Conservation (phyloP, 1,284 basidiomycete genomes). For the Puccinia hordei region DNA sequence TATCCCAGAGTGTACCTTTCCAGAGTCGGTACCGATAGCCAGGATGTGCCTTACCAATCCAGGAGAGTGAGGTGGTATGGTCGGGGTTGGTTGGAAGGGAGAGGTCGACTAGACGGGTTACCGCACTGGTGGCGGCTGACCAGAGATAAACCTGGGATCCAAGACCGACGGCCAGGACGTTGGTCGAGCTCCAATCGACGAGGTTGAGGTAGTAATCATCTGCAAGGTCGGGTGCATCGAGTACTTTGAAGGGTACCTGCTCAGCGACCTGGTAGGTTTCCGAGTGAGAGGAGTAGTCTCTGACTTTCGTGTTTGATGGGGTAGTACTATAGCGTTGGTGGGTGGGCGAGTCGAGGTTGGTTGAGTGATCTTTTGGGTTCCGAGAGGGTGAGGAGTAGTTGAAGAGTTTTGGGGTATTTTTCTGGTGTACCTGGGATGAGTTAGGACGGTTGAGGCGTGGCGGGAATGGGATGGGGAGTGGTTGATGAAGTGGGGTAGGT, state of each 20-base stretch:
- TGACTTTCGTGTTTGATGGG: constrained; percentile 80
- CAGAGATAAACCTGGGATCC: constrained; percentile 92
- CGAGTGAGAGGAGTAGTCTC: constrained; percentile 78
- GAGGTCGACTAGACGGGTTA: constrained; percentile 88
- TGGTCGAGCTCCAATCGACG: constrained; percentile 94
- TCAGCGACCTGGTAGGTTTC: constrained; percentile 76
- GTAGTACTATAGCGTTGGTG: constrained; percentile 87
- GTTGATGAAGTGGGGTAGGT: constrained; percentile 35
- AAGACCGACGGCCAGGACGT: constrained; percentile 89
- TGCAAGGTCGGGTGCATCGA: constrained; percentile 93
- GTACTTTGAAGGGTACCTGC: constrained; percentile 93
- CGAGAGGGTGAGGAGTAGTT: constrained; percentile 62
- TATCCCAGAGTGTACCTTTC: constrained; percentile 90
- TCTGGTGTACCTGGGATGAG: constrained; percentile 26
- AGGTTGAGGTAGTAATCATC: constrained; percentile 99
- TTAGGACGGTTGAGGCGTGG: constrained; percentile 38
- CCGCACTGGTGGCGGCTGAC: constrained; percentile 88
- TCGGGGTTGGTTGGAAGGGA: constrained; percentile 66
- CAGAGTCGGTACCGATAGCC: constrained; percentile 86
- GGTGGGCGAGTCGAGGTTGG: constrained; percentile 63
- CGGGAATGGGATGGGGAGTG: constrained; percentile 35
- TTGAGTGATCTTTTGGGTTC: constrained; percentile 12
- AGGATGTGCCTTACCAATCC: constrained; percentile 76
- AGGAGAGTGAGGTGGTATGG: constrained; percentile 7
- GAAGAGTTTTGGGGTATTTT: constrained; percentile 60